phyloP scores from a whole-genome alignment of 805 yeast genomes.

The Debaryomyces prosopidis region DNA sequence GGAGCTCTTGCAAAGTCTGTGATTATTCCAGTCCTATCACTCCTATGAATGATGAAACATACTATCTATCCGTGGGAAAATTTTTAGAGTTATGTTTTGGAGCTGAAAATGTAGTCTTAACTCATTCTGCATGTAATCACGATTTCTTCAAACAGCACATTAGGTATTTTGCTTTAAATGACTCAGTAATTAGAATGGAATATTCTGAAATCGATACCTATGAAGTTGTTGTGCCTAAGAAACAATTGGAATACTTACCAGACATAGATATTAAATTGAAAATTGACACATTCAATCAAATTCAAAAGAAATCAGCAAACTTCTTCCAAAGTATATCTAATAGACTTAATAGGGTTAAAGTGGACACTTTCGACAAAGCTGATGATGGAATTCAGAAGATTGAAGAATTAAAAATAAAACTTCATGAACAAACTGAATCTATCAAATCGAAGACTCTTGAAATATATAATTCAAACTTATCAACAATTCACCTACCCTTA shows the following conservation, averaged over 20 bases:
- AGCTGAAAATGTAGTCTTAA: slow-evolving; percentile 37
- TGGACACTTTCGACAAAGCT: slow-evolving; percentile 67
- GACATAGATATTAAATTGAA: slow-evolving; percentile 69
- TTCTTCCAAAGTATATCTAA: slow-evolving; percentile 75
- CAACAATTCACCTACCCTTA: slow-evolving; percentile 67
- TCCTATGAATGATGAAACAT: slow-evolving; percentile 82
- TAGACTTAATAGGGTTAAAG: slow-evolving; percentile 74
- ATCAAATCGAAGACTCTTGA: slow-evolving; percentile 48
- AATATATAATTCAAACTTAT: slow-evolving; percentile 54
- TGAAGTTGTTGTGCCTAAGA: slow-evolving; percentile 76
- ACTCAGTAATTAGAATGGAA: slow-evolving; percentile 76
- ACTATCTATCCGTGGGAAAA: slow-evolving; percentile 92
- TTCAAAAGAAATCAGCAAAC: slow-evolving; percentile 49
- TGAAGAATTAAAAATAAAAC: slow-evolving; percentile 54
- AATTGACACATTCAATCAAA: slow-evolving; percentile 55
- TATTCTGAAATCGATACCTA: slow-evolving; percentile 73
- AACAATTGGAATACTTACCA: slow-evolving; percentile 70
- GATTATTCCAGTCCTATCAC: slow-evolving; percentile 70
- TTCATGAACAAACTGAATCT: slow-evolving; percentile 49
- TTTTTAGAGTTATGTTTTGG: slow-evolving; percentile 85
- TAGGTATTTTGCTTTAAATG: slow-evolving; percentile 80
- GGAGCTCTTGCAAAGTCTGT: slow-evolving; percentile 90
- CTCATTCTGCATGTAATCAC: slow-evolving; percentile 59
- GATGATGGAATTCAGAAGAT: slow-evolving; percentile 67
- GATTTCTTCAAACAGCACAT: slow-evolving; percentile 80